phyloP scores from a whole-genome alignment of 306 rosid species.

The Biancaea sappan region DNA sequence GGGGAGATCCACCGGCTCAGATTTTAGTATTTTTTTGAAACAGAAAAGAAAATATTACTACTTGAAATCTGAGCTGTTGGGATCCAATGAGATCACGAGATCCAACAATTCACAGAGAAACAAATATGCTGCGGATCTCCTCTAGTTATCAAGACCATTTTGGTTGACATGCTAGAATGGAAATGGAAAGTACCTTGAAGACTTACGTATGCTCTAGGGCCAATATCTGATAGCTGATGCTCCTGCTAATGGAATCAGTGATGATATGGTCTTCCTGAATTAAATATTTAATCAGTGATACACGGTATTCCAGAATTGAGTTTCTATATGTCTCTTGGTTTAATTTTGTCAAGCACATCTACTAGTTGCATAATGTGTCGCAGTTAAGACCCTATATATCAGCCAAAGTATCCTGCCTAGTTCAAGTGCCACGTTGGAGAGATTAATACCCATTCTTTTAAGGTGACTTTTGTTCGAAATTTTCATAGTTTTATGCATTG shows the following conservation, averaged over 20 bases:
- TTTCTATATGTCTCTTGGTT: background rate
- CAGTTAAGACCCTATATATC: background rate
- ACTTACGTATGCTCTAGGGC: background rate
- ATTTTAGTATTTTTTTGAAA: too few relatives aligned
- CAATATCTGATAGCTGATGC: background rate
- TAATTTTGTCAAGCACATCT: background rate
- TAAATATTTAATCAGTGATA: too few relatives aligned
- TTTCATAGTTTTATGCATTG: background rate
- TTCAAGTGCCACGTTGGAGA: background rate
- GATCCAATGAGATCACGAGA: too few relatives aligned
- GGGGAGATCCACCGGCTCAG: too few relatives aligned
- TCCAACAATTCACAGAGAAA: too few relatives aligned
- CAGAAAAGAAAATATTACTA: too few relatives aligned
- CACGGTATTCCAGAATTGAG: background rate
- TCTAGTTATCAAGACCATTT: background rate
- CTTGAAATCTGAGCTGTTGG: too few relatives aligned
- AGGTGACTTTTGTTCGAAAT: background rate
- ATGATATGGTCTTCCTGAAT: background rate
- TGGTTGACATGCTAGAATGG: background rate
- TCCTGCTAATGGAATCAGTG: constrained; percentile 5
- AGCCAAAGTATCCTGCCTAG: background rate
- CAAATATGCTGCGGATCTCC: too few relatives aligned
- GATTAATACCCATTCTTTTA: background rate
- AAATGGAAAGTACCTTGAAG: background rate
- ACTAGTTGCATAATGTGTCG: constrained; percentile 4